Conservation (phyloP, 2,329 filamentous ascomycete species). For the Aureobasidium sp. region DNA sequence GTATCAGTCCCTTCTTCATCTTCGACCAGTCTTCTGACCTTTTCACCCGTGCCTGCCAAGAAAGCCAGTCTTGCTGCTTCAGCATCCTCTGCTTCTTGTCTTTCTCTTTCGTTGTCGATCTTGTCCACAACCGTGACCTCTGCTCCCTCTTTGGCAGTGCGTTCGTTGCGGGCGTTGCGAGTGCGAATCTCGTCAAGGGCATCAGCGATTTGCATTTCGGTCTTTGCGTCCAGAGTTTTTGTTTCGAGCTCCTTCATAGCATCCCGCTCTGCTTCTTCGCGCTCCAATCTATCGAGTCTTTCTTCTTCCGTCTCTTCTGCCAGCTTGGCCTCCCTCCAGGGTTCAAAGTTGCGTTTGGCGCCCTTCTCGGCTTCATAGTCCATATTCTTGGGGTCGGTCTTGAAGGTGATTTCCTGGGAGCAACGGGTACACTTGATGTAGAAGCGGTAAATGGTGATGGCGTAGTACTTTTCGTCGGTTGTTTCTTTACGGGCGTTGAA, state of each 20-base stretch:
- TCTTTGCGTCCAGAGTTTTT: constrained; percentile 85
- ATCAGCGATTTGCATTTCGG: constrained; percentile 95
- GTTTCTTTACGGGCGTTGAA: constrained; percentile 96
- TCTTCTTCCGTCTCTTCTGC: constrained; percentile 79
- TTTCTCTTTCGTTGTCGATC: constrained; percentile 50
- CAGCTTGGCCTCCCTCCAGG: constrained; percentile 64
- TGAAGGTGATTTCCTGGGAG: constrained; percentile 79
- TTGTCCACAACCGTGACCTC: constrained; percentile 48
- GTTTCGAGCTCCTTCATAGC: constrained; percentile 93
- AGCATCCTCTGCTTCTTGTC: constrained; percentile 71
- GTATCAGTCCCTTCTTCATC: constrained; percentile 25
- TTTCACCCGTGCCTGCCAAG: constrained; percentile 49
- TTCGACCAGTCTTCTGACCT: constrained; percentile 45
- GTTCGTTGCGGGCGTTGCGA: constrained; percentile 78
- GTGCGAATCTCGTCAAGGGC: constrained; percentile 90
- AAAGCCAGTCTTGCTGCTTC: constrained; percentile 76
- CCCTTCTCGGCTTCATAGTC: constrained; percentile 78
- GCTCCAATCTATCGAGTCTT: constrained; percentile 72
- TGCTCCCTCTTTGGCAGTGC: constrained; percentile 55
- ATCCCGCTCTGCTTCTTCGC: constrained; percentile 71
- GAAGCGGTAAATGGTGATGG: constrained; percentile 81
- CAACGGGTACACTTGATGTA: constrained; percentile 78
- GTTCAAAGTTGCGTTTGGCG: constrained; percentile 90
- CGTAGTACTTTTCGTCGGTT: constrained; percentile 80
- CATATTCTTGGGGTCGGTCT: constrained; percentile 90